Conservation (phyloP, 345 rosid genomes). For the Eucalyptus camaldulensis region DNA sequence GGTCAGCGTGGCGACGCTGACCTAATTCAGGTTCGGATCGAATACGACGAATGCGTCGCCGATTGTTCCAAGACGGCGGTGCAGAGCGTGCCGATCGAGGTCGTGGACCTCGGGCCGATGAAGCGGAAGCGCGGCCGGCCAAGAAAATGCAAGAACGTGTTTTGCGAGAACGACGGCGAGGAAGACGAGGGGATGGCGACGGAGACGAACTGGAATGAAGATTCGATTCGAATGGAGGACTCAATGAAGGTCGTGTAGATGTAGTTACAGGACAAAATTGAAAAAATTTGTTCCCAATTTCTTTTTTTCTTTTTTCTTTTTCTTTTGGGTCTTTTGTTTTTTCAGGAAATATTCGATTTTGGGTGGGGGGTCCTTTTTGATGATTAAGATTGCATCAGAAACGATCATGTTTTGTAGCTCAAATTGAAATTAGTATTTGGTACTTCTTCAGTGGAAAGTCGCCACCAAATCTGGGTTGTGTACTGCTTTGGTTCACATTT, state of each 20-base stretch:
- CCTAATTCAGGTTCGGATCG: not conserved
- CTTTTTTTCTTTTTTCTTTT: not conserved
- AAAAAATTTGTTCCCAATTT: not conserved
- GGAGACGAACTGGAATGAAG: not conserved
- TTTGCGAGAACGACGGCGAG: constrained; percentile 1
- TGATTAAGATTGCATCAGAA: not conserved
- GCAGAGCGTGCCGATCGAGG: not conserved
- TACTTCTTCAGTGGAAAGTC: not conserved
- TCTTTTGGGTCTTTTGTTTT: not conserved
- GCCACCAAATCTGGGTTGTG: not conserved
- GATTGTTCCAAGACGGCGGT: not conserved
- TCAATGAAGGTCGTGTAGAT: not conserved
- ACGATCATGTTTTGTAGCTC: not conserved
- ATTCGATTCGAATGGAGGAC: not conserved
- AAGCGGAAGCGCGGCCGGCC: constrained; percentile 67
- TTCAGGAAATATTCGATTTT: not conserved
- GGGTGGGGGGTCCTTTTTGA: not conserved
- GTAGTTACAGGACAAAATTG: not conserved
- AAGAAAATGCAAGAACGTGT: not conserved
- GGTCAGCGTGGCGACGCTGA: constrained; percentile 1
- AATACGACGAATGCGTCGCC: not conserved
- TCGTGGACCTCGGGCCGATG: not conserved
- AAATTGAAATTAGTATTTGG: not conserved
- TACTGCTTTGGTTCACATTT: not conserved
- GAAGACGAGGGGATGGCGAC: not conserved